A percentile compares a stretch with the other conserved stretches of the same genome.
Conservation (phyloP, 2,329 filamentous ascomycete species). For the Sporothrix phasma region DNA sequence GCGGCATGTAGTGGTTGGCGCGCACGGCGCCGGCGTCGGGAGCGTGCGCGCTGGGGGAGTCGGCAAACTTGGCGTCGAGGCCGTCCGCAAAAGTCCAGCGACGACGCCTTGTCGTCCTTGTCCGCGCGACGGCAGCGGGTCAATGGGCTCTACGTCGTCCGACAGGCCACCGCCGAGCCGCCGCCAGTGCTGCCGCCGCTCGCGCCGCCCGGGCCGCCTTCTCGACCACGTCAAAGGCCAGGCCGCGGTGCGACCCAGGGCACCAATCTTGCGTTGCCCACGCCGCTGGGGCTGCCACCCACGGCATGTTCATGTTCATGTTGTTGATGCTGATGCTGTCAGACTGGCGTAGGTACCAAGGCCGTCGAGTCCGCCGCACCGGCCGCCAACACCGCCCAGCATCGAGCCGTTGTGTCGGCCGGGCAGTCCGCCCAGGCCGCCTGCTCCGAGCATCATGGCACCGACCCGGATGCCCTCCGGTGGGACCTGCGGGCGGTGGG, state of each 20-base stretch:
- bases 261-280: conserved; percentile 38
- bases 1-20: conserved; percentile 76
- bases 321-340: neutral
- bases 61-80: conserved; percentile 54
- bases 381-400: conserved; percentile 32
- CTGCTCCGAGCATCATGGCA: neutral
- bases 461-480: neutral
- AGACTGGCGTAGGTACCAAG: neutral
- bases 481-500: conserved; percentile 23
- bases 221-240: conserved; percentile 79
- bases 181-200: neutral
- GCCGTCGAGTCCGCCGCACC: neutral
- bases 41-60: conserved; percentile 37
- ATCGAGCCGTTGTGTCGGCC: conserved; percentile 42
- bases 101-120: conserved; percentile 60
- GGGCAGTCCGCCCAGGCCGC: conserved; percentile 36
- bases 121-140: conserved; percentile 70
- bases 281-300: neutral
- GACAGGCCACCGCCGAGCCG: conserved; percentile 14
- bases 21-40: conserved; percentile 75
- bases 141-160: conserved; percentile 49
- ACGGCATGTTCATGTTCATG: too few relatives aligned
- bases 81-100: conserved; percentile 70
- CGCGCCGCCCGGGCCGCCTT: conserved; percentile 29
- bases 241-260: conserved; percentile 57